Conservation (phyloP, 1,139 yeast genomes). For the Kazachstania sp. region DNA sequence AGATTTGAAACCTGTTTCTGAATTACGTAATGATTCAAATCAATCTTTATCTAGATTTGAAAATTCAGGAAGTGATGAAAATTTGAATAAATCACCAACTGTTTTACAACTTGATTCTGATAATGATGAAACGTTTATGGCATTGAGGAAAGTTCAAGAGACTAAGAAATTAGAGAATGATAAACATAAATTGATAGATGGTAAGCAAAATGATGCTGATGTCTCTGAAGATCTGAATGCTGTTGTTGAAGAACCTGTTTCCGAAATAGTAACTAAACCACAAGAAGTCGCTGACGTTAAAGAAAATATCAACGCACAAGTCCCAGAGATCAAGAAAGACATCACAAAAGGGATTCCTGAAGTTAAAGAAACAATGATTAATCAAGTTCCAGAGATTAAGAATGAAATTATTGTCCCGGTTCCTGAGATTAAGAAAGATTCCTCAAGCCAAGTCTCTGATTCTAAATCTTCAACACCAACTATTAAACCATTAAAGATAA, state of each 20-base stretch:
- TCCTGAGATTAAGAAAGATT: background rate
- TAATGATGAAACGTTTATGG: constrained; percentile 6
- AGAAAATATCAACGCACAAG: too few relatives aligned
- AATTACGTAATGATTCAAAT: background rate
- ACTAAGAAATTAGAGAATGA: constrained; percentile 2
- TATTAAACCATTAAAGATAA: constrained; percentile 7
- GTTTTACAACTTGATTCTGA: constrained; percentile 1
- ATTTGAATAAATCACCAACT: background rate
- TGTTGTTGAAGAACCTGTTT: background rate
- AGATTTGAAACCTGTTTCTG: background rate
- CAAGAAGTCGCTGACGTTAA: too few relatives aligned
- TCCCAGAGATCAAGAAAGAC: too few relatives aligned
- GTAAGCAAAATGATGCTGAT: too few relatives aligned
- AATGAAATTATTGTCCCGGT: too few relatives aligned
- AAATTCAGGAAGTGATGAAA: background rate
- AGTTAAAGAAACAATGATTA: too few relatives aligned
- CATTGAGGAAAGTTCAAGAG: constrained; percentile 4
- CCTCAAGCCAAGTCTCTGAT: background rate
- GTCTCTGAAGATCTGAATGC: background rate
- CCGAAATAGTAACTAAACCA: too few relatives aligned
- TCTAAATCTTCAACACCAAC: background rate
- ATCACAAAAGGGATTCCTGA: too few relatives aligned
- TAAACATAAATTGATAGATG: background rate
- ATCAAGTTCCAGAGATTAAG: too few relatives aligned
- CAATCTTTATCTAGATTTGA: background rate